phyloP scores from a whole-genome alignment of 2,329 filamentous ascomycete genomes.

The Pezicula carpinea region DNA sequence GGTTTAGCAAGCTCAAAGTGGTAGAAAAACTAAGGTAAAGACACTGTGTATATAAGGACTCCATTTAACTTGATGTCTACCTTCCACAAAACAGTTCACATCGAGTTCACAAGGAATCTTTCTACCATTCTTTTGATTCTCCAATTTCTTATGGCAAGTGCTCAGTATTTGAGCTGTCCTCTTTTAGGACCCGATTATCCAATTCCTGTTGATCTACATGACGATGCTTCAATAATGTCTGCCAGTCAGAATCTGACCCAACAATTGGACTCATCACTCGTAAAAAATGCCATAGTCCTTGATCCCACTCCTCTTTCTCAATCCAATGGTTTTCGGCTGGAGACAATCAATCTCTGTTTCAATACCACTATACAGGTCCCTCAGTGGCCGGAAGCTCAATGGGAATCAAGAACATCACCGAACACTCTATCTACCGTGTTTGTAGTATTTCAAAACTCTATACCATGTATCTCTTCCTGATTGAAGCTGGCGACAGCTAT shows the following conservation, averaged over 20 bases:
- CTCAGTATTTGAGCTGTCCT: not conserved
- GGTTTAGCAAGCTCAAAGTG: too few relatives aligned
- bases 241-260: not conserved
- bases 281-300: not conserved
- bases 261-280: not conserved
- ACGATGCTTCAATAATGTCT: not conserved
- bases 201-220: not conserved
- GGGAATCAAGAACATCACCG: not conserved
- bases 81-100: too few relatives aligned
- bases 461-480: conserved; percentile 36
- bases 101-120: too few relatives aligned
- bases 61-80: too few relatives aligned
- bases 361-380: not conserved
- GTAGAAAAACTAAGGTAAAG: too few relatives aligned
- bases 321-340: not conserved
- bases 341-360: not conserved
- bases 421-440: conserved; percentile 30
- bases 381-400: not conserved
- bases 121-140: too few relatives aligned
- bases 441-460: conserved; percentile 42
- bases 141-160: too few relatives aligned
- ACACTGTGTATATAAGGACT: too few relatives aligned
- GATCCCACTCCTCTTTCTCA: not conserved
- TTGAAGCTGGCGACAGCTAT: conserved; percentile 31
- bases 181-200: not conserved